Evolutionary conservation across 2,329 filamentous ascomycete genomes (phyloP).

Genomic region (Setomelanomma holmii): DNA sequence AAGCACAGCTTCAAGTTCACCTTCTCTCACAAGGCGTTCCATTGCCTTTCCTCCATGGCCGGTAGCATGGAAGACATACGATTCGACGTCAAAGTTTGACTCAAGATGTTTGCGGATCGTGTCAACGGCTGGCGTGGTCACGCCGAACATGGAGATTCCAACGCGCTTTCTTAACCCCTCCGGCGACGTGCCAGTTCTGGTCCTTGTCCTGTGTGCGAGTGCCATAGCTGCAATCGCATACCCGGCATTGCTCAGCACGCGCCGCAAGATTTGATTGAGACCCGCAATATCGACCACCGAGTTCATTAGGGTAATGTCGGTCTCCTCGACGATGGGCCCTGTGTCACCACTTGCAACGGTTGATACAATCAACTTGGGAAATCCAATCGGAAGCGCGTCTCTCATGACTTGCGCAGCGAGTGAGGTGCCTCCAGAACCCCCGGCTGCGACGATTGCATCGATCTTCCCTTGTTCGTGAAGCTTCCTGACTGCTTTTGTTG

Average conservation of each 20-base stretch:
- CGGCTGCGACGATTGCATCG: conserved; percentile 66
- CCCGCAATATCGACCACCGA: conserved; percentile 75
- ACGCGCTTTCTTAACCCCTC: conserved; percentile 55
- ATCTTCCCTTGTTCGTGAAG: conserved; percentile 52
- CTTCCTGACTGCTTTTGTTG: conserved; percentile 51
- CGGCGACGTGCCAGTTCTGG: background rate
- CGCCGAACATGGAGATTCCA: conserved; percentile 76
- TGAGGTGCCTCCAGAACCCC: conserved; percentile 69
- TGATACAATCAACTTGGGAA: conserved; percentile 74
- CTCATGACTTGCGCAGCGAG: conserved; percentile 69
- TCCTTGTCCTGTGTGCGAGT: conserved; percentile 46
- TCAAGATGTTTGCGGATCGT: conserved; percentile 59
- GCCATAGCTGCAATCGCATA: conserved; percentile 68
- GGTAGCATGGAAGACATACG: conserved; percentile 73
- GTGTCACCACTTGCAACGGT: conserved; percentile 74
- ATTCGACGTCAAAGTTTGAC: conserved; percentile 55
- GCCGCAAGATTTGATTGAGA: conserved; percentile 64
- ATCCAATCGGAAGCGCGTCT: conserved; percentile 65
- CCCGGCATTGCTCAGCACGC: conserved; percentile 68
- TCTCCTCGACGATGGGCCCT: conserved; percentile 69
- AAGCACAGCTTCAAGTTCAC: conserved; percentile 68
- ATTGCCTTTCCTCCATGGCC: conserved; percentile 72
- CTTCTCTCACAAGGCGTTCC: conserved; percentile 68
- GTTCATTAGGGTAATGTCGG: conserved; percentile 74
- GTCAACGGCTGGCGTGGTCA: conserved; percentile 72